phyloP scores from a whole-genome alignment of 164 flowering plant genomes.

The Vitis cinerea region DNA sequence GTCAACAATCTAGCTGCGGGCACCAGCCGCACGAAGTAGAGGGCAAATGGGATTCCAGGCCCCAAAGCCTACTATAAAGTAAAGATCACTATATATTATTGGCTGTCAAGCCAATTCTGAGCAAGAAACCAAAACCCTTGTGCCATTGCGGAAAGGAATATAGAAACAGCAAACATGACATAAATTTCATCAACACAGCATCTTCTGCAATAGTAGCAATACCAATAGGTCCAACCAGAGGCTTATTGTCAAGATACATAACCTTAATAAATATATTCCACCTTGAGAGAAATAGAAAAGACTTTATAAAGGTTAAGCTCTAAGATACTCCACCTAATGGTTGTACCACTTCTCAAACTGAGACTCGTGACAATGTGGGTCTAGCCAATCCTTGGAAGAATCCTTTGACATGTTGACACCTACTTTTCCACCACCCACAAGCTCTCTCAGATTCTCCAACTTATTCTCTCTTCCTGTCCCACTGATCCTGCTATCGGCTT shows the following conservation, averaged over 20 bases:
- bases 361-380: constrained; percentile 92
- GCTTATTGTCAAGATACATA: constrained; percentile 16
- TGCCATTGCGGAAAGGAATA: not conserved
- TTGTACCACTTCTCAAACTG: constrained; percentile 61
- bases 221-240: not conserved
- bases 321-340: constrained; percentile 17
- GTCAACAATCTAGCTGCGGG: too few relatives aligned
- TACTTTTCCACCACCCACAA: constrained; percentile 58
- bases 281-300: not conserved
- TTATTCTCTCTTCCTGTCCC: constrained; percentile 81
- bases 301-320: not conserved
- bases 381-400: constrained; percentile 84
- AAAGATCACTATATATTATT: not conserved
- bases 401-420: constrained; percentile 46
- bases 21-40: too few relatives aligned
- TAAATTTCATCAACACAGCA: not conserved
- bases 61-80: not conserved
- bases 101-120: not conserved
- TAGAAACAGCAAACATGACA: not conserved
- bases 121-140: not conserved
- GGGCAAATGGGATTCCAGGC: too few relatives aligned
- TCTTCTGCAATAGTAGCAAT: constrained; percentile 1
- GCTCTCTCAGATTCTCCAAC: constrained; percentile 72
- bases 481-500: constrained; percentile 63
- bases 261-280: constrained; percentile 2